These are phyloP conservation scores for Wakefieldia striispora DNA, from an alignment of 768 basidiomycete genomes.

Conservation along the genomic window DNA sequence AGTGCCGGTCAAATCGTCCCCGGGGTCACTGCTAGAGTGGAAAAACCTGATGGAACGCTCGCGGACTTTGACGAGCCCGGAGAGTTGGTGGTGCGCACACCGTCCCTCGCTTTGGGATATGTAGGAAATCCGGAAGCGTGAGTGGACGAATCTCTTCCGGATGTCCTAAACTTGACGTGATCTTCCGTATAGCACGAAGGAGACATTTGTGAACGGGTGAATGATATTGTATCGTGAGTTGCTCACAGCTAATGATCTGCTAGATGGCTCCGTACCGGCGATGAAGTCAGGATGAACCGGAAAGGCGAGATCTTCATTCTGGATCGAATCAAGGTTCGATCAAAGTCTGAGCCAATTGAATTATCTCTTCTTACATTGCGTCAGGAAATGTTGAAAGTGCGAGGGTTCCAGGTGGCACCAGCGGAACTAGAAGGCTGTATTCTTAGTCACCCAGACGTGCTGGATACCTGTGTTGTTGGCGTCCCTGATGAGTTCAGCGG, in stretches of 20 bases:
- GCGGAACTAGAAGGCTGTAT: conserved; percentile 68
- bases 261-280: conserved; percentile 69
- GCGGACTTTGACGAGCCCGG: conserved; percentile 59
- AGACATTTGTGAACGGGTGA: conserved; percentile 56
- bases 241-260: background rate
- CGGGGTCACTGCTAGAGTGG: conserved; percentile 52
- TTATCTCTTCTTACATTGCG: background rate
- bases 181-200: conserved; percentile 46
- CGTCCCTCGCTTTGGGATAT: conserved; percentile 60
- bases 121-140: conserved; percentile 59
- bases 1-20: conserved; percentile 54
- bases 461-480: conserved; percentile 63
- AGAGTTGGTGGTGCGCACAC: conserved; percentile 58
- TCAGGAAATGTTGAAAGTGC: conserved; percentile 72
- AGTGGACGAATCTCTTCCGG: conserved; percentile 22
- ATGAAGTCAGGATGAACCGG: conserved; percentile 64
- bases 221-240: background rate
- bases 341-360: background rate
- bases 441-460: conserved; percentile 57
- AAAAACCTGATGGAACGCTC: conserved; percentile 55
- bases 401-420: conserved; percentile 57
- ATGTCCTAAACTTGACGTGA: conserved; percentile 5
- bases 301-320: conserved; percentile 65
- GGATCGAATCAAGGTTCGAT: conserved; percentile 67
- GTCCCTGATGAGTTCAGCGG: conserved; percentile 73